Evolutionary conservation across 1,284 basidiomycete genomes (phyloP), one percentile per base, ranked within the genome.

Genomic region (Apiotrichum mycotoxinovorans): DNA sequence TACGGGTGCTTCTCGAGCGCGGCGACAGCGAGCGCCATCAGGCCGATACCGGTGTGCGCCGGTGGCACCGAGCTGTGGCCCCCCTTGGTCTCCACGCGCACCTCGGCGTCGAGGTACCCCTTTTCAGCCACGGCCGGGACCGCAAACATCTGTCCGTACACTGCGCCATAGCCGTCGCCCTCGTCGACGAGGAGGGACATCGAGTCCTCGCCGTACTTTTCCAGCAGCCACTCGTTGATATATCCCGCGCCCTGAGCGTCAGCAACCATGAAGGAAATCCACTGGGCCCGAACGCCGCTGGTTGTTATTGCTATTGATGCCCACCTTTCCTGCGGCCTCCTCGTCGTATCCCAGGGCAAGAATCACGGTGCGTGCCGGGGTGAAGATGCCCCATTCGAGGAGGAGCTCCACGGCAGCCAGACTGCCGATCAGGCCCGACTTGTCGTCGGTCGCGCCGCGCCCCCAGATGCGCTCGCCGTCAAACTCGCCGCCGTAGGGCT

Each of bases 311-410:
- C 37, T n/a, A 3, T 8, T 45, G 25, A 7, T 22, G 18, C 73
- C 72, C 50, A 72, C 65, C 62, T 70, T 73, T 50, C 85, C 84
- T 26, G 80, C 79, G 3, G 78, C 70, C 73, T 89, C 87, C 65
- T 88, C 87, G 65, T 89, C 87, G 56, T 83, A 84, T n/a, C 87
- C 87, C 51, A 83, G 84, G 1, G 83, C 81, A 25, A 87, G 76
- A 23, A 88, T 78, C 41, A 88, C 74, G 0, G 79, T 79, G 4
- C 84, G 80, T 17, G 77, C 73, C 0, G 84, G 85, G 37, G 77
- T 63, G 65, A 84, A 86, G 46, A 66, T 64, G 35, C 78, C 71
- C 26, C 70, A 72, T 52, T 80, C 77, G n/a, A 86, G 69, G 3
- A 86, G 72, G 0, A 80, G 77, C 66, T 86, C 84, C 18, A 86